Evolutionary conservation across 140 eudicot genomes (phyloP), one percentile per base, ranked within the genome.

Genomic region (Ambrosia hybrid): DNA sequence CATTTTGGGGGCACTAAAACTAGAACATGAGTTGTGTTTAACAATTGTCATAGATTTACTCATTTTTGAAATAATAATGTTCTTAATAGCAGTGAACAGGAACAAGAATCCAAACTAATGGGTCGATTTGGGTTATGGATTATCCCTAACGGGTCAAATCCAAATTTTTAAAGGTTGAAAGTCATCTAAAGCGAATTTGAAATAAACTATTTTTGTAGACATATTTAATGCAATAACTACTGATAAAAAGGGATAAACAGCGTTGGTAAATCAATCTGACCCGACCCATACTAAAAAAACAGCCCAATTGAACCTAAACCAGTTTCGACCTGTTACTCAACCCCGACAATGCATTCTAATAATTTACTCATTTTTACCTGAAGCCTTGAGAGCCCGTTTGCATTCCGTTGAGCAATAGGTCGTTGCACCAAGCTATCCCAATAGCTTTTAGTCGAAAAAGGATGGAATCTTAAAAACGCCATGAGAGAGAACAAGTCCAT

Each of bases 341-440:
- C 30, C 30, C 1, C 30, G 0, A 21, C 0, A 21, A 21, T 1
- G 0, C 0, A 36, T 41, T 21, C 30, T 21, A 21, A 21, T 21
- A 21, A 21, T 21, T 21, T 21, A 21, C 30, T 21, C 1, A 1
- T 21, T 21, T 38, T 60, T 74, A 93, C 98, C 97, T 93, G 98
- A 57, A 93, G 88, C 73, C 98, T 76, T 12, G 86, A 72, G 70
- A 93, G 85, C 36, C 96, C 98, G 58, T 75, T 79, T 68, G 79
- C 56, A 11, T 81, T 75, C 36, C 97, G 96, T 17, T 67, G 90
- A 73, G 78, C 75, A 49, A 93, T 84, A 2, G 98, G 97, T 1
- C 86, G 87, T 60, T 87, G 96, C 26, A 93, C 87, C 79, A 89
- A 86, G 76, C 70, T 84, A 83, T 75, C 83, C 98, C 97, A 93